Conservation (phyloP, 352 stramenopile species). For the Thalassiosira mediterranea region DNA sequence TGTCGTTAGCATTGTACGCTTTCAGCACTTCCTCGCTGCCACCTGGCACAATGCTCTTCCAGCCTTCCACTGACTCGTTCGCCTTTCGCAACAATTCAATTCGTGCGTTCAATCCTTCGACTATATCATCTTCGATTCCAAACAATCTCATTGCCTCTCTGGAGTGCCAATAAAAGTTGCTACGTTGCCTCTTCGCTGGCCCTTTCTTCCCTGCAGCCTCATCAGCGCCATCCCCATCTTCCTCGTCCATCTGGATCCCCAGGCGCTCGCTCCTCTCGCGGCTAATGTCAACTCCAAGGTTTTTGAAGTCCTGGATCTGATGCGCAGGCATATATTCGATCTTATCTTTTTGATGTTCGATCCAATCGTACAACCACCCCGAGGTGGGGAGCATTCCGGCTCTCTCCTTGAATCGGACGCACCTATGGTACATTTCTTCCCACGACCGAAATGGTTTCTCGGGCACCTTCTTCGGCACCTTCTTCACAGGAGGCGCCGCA, state of each 20-base stretch:
- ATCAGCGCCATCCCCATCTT: no score
- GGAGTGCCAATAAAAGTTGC: conserved; percentile 19
- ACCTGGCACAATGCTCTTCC: conserved; percentile 4
- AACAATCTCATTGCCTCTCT: conserved; percentile 19
- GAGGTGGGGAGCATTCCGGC: not conserved
- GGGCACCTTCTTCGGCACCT: no score
- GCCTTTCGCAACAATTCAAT: conserved; percentile 23
- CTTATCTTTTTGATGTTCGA: conserved; percentile 1
- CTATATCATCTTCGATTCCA: conserved; percentile 21
- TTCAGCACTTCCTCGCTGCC: conserved; percentile 2
- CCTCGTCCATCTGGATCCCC: no score
- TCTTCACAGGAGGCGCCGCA: no score
- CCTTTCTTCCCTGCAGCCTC: no score
- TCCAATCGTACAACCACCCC: conserved; percentile 7
- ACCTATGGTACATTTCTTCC: not conserved
- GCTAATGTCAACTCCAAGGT: not conserved
- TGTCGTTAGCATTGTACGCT: conserved; percentile 7
- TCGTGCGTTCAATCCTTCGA: conserved; percentile 10
- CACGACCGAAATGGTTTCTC: no score
- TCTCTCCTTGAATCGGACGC: conserved; percentile 9
- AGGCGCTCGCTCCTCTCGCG: not conserved
- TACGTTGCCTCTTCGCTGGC: no score
- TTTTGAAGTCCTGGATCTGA: not conserved
- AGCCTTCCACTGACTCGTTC: conserved; percentile 16
- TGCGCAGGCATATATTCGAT: not conserved